These are phyloP conservation scores for Aspergillus viridinutans DNA, from an alignment of 2,329 filamentous ascomycete genomes.

Conservation along the genomic window DNA sequence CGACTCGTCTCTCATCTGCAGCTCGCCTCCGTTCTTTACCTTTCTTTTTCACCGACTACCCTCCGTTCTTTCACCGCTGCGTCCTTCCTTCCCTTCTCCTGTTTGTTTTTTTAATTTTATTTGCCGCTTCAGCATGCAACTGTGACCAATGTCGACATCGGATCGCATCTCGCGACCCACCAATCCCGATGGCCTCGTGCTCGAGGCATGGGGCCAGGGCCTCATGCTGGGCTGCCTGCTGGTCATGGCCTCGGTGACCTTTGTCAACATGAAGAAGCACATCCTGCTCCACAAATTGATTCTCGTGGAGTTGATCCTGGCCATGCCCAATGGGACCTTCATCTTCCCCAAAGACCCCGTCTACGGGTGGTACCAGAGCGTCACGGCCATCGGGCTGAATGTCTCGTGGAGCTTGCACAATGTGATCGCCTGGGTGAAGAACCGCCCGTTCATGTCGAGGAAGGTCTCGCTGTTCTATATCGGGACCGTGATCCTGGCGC, in stretches of 20 bases:
- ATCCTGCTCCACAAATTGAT: slow-evolving; percentile 51
- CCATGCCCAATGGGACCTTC: slow-evolving; percentile 56
- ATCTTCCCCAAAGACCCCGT: slow-evolving; percentile 53
- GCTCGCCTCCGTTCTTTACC: background rate
- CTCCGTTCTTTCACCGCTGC: background rate
- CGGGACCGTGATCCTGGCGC: slow-evolving; percentile 53
- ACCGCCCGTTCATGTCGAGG: slow-evolving; percentile 54
- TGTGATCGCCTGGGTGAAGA: slow-evolving; percentile 65
- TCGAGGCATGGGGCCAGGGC: slow-evolving; percentile 49
- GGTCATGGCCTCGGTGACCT: slow-evolving; percentile 47
- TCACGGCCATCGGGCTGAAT: slow-evolving; percentile 58
- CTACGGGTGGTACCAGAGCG: slow-evolving; percentile 62
- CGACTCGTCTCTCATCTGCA: background rate
- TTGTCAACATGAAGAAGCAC: slow-evolving; percentile 48
- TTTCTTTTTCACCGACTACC: background rate
- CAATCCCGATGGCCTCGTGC: slow-evolving; percentile 32
- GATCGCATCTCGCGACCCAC: slow-evolving; percentile 18
- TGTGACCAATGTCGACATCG: slow-evolving; percentile 8
- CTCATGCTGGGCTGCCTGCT: slow-evolving; percentile 48
- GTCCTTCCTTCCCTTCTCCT: background rate
- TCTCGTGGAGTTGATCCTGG: slow-evolving; percentile 53
- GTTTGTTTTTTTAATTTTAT: background rate
- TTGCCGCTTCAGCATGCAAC: background rate
- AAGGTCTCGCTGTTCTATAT: slow-evolving; percentile 55
- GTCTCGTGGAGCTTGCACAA: slow-evolving; percentile 63